Evolutionary conservation across 306 rosid species (phyloP), one percentile per base, ranked within the genome.

Genomic region (Fagus crenata): DNA sequence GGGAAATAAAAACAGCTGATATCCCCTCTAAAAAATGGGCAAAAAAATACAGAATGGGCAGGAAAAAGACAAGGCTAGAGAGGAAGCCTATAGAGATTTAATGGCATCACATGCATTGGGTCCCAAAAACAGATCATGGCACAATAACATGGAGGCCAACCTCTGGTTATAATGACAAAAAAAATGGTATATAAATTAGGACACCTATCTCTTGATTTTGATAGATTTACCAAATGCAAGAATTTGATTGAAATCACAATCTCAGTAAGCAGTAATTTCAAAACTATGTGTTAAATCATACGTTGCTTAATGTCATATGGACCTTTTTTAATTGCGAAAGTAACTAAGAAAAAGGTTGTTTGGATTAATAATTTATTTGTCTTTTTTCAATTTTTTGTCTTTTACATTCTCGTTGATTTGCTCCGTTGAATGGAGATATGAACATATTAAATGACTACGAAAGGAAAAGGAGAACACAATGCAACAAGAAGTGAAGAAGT

Each of bases 61-160:
- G 18, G 22, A 7, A 79, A 63, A 31, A 1, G 51, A 42, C 6
- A 61, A 9, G 28, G 64, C 64, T 18, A 6, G 33, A 49, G 46
- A 37, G 73, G 49, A 42, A 58, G 51, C 49, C 61, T 22, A 53
- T 22, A 22, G 40, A 12, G 63, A 42, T 31, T 37, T 49, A 69
- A 33, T 77, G 79, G 60, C 33, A 70, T 73, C 85, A 82, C 84
- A 35, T 73, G 80, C 37, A 53, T 33, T 28, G 67, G 80, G 80
- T 22, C 89, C 89, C 77, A 22, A 36, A 49, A 37, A 18, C 69
- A 53, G 35, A 72, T 67, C 72, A 32, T 13, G 69, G 54, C 81
- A 71, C 75, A 31, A 56, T 37, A 79, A 55, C 42, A 17, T 22
- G 70, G 80, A 75, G 37, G 56, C 43, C 80, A 18, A 43, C 53